Evolutionary conservation across 129 eudicot genomes (phyloP).

Genomic region (Artemisia argyi): DNA sequence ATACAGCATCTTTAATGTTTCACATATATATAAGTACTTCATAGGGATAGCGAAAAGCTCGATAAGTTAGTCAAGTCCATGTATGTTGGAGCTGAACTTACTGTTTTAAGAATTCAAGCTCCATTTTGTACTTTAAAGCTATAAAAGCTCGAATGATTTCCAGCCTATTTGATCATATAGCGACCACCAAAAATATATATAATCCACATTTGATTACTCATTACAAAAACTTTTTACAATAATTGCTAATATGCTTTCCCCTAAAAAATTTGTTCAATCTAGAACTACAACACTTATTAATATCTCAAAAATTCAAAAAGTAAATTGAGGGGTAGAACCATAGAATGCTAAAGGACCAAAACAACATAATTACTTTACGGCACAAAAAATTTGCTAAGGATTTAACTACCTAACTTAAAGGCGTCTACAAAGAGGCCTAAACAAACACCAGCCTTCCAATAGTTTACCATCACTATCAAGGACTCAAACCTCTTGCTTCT

Average conservation of each 20-base stretch:
- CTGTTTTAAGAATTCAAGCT: background rate
- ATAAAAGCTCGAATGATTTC: background rate
- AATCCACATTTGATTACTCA: background rate
- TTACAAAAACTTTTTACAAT: background rate
- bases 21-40: background rate
- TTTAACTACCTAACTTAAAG: conserved; percentile 86
- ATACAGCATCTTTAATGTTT: background rate
- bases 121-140: background rate
- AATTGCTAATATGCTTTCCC: background rate
- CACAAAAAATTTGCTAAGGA: conserved; percentile 14
- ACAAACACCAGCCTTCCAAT: conserved; percentile 98
- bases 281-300: conserved; percentile 12
- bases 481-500: conserved; percentile 60
- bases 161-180: background rate
- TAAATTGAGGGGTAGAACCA: background rate
- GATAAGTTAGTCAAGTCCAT: background rate
- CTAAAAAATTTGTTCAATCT: background rate
- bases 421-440: conserved; percentile 99
- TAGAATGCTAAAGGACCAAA: background rate
- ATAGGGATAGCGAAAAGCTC: background rate
- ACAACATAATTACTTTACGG: conserved; percentile 12
- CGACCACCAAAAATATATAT: background rate
- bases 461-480: conserved; percentile 72
- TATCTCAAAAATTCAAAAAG: conserved; percentile 4
- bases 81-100: background rate